phyloP scores from a whole-genome alignment of 305 asterid species.

The Plantago lanceolata region DNA sequence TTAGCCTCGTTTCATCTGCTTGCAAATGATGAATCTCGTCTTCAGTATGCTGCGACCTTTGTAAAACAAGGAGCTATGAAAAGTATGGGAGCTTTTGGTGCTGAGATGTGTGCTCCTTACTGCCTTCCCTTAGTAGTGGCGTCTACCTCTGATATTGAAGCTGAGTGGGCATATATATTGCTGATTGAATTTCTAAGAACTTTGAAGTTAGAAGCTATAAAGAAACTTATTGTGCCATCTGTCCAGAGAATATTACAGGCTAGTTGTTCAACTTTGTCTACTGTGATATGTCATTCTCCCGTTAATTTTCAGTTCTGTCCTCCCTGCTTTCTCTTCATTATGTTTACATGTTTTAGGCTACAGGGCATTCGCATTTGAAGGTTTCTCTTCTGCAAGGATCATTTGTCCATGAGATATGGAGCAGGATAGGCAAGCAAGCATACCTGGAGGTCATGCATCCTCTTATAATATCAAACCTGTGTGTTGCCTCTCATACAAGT shows the following conservation, averaged over 20 bases:
- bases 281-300: constrained; percentile 20
- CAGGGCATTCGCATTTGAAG: constrained; percentile 78
- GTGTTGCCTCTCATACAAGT: constrained; percentile 60
- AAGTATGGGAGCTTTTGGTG: constrained; percentile 75
- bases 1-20: constrained; percentile 85
- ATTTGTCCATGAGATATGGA: constrained; percentile 89
- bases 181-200: constrained; percentile 72
- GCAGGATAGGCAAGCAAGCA: constrained; percentile 66
- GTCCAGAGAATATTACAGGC: constrained; percentile 92
- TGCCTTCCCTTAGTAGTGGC: constrained; percentile 71
- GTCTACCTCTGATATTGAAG: constrained; percentile 66
- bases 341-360: constrained; percentile 50
- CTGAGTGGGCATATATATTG: constrained; percentile 81
- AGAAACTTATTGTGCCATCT: constrained; percentile 59
- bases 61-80: constrained; percentile 75
- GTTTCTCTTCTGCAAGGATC: constrained; percentile 99
- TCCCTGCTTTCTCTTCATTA: constrained; percentile 24
- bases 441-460: constrained; percentile 84
- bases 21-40: constrained; percentile 77
- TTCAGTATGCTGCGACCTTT: constrained; percentile 75
- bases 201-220: constrained; percentile 61
- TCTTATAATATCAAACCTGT: constrained; percentile 76
- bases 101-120: constrained; percentile 91
- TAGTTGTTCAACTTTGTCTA: constrained; percentile 32
- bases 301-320: constrained; percentile 14